Percentiles rank a stretch among this genome's conserved stretches.
phyloP scores from a whole-genome alignment of 2,329 filamentous ascomycete genomes.

The Colletotrichum higginsianum region DNA sequence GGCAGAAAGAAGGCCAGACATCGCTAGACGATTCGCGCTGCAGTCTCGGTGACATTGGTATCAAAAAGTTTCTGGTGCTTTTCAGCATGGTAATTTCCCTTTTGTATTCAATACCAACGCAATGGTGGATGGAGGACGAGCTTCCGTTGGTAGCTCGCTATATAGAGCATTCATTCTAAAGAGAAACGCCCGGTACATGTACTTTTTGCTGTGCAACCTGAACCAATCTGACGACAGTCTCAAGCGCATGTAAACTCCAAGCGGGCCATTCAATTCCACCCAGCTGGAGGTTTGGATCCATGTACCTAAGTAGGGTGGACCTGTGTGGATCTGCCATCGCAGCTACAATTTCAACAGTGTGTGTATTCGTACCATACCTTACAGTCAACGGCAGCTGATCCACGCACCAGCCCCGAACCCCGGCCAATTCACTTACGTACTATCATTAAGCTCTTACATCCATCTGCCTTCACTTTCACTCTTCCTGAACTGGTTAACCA shows the following conservation, averaged over 20 bases:
- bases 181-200: background rate
- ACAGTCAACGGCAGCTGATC: conserved; percentile 2
- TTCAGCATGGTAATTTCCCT: conserved; percentile 30
- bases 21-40: conserved; percentile 24
- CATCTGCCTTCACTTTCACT: background rate
- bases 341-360: background rate
- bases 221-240: too few species aligned
- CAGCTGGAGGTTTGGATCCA: too few species aligned
- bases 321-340: background rate
- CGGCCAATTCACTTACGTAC: background rate
- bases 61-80: conserved; percentile 31
- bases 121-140: conserved; percentile 4
- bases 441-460: background rate
- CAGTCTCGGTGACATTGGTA: conserved; percentile 7
- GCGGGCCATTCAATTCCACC: too few species aligned
- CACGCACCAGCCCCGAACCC: background rate
- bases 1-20: conserved; percentile 76
- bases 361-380: background rate
- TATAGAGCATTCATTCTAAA: background rate
- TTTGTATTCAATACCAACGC: conserved; percentile 40
- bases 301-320: background rate
- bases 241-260: background rate
- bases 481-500: background rate
- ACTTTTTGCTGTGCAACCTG: background rate
- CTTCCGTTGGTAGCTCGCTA: background rate